These are phyloP conservation scores for Sporothrix humicola DNA, from an alignment of 2,329 filamentous ascomycete genomes.

Conservation along the genomic window DNA sequence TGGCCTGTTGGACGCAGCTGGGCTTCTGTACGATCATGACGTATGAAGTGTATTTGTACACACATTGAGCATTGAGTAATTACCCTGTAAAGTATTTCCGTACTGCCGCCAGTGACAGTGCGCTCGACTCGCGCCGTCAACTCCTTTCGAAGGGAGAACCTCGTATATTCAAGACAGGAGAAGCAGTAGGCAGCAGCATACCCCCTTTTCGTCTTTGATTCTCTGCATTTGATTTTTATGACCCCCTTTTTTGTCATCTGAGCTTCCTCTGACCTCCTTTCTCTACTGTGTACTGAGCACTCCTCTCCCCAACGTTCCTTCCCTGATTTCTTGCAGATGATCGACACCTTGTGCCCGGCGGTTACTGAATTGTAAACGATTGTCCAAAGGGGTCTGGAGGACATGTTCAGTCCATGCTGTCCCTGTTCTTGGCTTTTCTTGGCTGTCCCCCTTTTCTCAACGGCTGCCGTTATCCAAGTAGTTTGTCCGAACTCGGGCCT, in stretches of 20 bases:
- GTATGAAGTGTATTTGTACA: neutral
- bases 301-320: neutral
- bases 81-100: slow-evolving; percentile 1
- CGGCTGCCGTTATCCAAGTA: neutral
- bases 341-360: neutral
- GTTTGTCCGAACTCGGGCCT: neutral
- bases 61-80: too few relatives aligned
- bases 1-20: neutral
- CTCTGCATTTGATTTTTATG: neutral
- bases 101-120: neutral
- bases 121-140: too few relatives aligned
- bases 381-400: neutral
- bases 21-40: neutral
- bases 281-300: neutral
- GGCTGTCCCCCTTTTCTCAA: neutral
- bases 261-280: too few relatives aligned
- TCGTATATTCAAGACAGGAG: slow-evolving; percentile 1
- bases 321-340: neutral
- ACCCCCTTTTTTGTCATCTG: neutral
- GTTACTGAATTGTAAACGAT: too few relatives aligned
- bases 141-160: neutral
- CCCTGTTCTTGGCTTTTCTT: neutral
- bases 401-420: neutral
- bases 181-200: neutral
- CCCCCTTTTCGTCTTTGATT: neutral